Evolutionary conservation across 1,284 basidiomycete genomes (phyloP).

Genomic region (Sanghuangporus baumii): DNA sequence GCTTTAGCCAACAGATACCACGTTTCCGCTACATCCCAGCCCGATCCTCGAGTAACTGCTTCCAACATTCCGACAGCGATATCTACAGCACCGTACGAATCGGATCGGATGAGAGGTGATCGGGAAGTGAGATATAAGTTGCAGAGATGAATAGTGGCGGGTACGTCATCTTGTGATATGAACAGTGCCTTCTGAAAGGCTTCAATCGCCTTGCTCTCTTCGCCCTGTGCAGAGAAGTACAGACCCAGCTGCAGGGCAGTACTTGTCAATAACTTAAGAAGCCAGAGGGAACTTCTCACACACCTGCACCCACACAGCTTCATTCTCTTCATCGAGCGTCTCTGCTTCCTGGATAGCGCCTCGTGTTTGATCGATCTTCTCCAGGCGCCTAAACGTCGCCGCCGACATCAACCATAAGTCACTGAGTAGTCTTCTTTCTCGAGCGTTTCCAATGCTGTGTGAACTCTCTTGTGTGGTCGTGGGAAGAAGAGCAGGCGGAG

Average conservation of each 20-base stretch:
- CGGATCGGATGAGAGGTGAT: slow-evolving; percentile 12
- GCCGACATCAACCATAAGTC: slow-evolving; percentile 93
- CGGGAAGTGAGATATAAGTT: slow-evolving; percentile 58
- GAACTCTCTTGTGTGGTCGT: slow-evolving; percentile 26
- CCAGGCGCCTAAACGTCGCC: slow-evolving; percentile 86
- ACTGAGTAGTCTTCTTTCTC: slow-evolving; percentile 71
- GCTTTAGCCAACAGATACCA: slow-evolving; percentile 88
- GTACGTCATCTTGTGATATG: slow-evolving; percentile 68
- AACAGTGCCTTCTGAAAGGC: slow-evolving; percentile 82
- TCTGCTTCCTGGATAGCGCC: slow-evolving; percentile 96
- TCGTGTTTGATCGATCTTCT: slow-evolving; percentile 85
- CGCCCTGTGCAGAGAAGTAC: slow-evolving; percentile 58
- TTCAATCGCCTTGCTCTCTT: slow-evolving; percentile 59
- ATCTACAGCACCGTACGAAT: slow-evolving; percentile 37
- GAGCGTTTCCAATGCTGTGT: slow-evolving; percentile 43
- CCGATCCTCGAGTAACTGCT: slow-evolving; percentile 56
- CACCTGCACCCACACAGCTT: slow-evolving; percentile 93
- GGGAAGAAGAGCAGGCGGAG: slow-evolving; percentile 23
- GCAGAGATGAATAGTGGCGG: slow-evolving; percentile 73
- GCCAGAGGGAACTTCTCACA: slow-evolving; percentile 21
- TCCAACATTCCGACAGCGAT: slow-evolving; percentile 66
- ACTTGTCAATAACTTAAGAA: not conserved
- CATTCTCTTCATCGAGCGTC: slow-evolving; percentile 78
- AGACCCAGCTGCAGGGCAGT: slow-evolving; percentile 57
- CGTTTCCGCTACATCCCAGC: slow-evolving; percentile 88